Percentiles rank a stretch among this genome's conserved stretches.
Evolutionary conservation across 495 filamentous ascomycete species (phyloP).

Genomic region (Annulohypoxylon stygium): DNA sequence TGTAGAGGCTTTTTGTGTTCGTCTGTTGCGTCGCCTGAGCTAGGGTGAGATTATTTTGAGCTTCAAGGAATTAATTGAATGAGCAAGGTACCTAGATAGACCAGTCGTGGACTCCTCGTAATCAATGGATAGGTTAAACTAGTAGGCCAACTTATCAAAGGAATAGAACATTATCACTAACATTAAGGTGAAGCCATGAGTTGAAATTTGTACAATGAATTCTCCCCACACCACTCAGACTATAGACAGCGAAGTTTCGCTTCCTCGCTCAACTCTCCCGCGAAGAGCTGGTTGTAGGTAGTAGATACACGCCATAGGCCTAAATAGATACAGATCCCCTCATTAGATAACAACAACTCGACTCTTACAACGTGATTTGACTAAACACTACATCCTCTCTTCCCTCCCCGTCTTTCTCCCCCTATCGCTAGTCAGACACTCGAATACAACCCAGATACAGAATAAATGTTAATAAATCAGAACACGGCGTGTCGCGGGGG

Average conservation of each 20-base stretch:
- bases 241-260: slow-evolving; percentile 35
- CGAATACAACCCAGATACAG: slow-evolving; percentile 12
- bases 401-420: neutral
- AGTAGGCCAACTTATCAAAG: neutral
- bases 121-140: neutral
- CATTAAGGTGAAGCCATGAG: slow-evolving; percentile 1
- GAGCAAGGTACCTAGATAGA: neutral
- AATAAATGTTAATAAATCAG: slow-evolving; percentile 22
- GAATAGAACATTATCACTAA: slow-evolving; percentile 5
- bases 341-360: slow-evolving; percentile 30
- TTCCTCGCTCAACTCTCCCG: slow-evolving; percentile 1
- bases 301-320: slow-evolving; percentile 39
- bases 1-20: neutral
- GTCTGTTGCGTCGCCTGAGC: neutral
- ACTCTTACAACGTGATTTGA: slow-evolving; percentile 3
- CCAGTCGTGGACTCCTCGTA: neutral
- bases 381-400: slow-evolving; percentile 13
- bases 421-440: slow-evolving; percentile 11
- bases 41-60: neutral
- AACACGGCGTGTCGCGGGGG: slow-evolving; percentile 17
- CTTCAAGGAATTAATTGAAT: neutral
- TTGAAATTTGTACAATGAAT: slow-evolving; percentile 43
- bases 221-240: slow-evolving; percentile 11
- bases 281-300: slow-evolving; percentile 27
- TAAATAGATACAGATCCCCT: slow-evolving; percentile 37